These are phyloP conservation scores for Diaporthe sp. DNA, from an alignment of 2,329 filamentous ascomycete species.

Conservation along the genomic window DNA sequence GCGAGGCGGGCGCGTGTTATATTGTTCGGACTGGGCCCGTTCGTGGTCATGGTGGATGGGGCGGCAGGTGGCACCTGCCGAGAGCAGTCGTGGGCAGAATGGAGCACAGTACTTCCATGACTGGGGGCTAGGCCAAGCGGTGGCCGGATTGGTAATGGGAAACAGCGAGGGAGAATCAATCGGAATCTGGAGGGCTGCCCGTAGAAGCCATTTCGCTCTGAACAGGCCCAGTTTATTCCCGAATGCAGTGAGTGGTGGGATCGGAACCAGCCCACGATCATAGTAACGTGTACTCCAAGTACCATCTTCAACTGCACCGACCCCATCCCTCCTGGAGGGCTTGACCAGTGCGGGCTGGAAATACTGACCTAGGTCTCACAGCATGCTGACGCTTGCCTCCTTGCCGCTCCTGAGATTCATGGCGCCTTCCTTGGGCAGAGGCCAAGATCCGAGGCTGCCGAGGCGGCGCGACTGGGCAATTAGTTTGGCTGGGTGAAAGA, in stretches of 20 bases:
- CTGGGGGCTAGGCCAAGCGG: conserved; percentile 3
- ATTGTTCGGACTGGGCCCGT: conserved; percentile 29
- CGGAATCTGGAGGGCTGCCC: neutral
- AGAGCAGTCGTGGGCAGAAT: neutral
- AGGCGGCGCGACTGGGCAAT: conserved; percentile 24
- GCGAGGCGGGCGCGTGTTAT: conserved; percentile 26
- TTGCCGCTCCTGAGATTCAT: neutral
- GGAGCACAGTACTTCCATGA: conserved; percentile 23
- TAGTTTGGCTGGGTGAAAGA: neutral
- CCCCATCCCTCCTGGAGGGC: neutral
- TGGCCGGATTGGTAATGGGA: conserved; percentile 31
- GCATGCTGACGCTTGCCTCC: conserved; percentile 7
- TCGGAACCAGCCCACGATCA: conserved; percentile 18
- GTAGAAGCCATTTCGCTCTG: conserved; percentile 17
- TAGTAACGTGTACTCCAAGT: neutral
- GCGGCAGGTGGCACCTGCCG: conserved; percentile 15
- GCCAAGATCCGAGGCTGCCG: conserved; percentile 38
- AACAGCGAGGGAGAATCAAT: neutral
- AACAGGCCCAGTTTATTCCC: conserved; percentile 13
- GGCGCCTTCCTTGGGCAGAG: neutral
- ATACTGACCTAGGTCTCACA: conserved; percentile 7
- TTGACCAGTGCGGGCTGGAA: neutral
- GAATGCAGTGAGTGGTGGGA: neutral
- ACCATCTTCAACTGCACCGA: conserved; percentile 1
- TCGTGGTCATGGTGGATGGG: conserved; percentile 23